phyloP scores from a whole-genome alignment of 2,329 filamentous ascomycete genomes.

The Penicillium rolfsii region DNA sequence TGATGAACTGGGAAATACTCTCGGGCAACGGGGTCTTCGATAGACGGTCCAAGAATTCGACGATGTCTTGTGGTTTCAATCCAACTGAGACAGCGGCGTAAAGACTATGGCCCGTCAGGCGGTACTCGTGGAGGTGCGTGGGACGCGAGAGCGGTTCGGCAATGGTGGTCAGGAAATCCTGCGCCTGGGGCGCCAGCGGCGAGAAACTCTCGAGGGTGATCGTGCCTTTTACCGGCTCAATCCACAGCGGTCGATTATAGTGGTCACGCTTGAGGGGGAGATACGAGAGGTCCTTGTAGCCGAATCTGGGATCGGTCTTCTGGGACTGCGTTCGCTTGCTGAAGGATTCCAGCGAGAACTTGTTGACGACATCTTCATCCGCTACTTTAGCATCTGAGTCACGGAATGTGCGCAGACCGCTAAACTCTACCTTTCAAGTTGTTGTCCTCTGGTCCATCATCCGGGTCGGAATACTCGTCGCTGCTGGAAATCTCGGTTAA shows the following conservation, averaged over 20 bases:
- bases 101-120: slow-evolving; percentile 85
- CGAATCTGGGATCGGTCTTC: slow-evolving; percentile 59
- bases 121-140: slow-evolving; percentile 90
- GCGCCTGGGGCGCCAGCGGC: slow-evolving; percentile 79
- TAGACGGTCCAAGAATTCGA: slow-evolving; percentile 82
- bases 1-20: slow-evolving; percentile 77
- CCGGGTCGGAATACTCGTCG: slow-evolving; percentile 61
- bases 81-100: slow-evolving; percentile 96
- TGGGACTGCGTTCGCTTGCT: slow-evolving; percentile 51
- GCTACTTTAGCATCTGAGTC: slow-evolving; percentile 29
- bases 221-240: slow-evolving; percentile 81
- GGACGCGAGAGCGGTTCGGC: slow-evolving; percentile 90
- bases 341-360: slow-evolving; percentile 58
- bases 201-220: slow-evolving; percentile 96
- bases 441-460: slow-evolving; percentile 52
- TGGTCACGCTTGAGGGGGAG: slow-evolving; percentile 85
- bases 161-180: slow-evolving; percentile 94
- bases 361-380: slow-evolving; percentile 52
- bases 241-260: slow-evolving; percentile 87
- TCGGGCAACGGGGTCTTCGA: slow-evolving; percentile 86
- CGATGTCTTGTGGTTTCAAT: slow-evolving; percentile 85
- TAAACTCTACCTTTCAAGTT: slow-evolving; percentile 50
- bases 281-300: slow-evolving; percentile 77
- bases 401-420: slow-evolving; percentile 17
- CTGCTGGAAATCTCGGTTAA: slow-evolving; percentile 54